Evolutionary conservation across 2,329 filamentous ascomycete genomes (phyloP), one percentile per base, ranked within the genome.

Genomic region (Trichophyton rubrum): DNA sequence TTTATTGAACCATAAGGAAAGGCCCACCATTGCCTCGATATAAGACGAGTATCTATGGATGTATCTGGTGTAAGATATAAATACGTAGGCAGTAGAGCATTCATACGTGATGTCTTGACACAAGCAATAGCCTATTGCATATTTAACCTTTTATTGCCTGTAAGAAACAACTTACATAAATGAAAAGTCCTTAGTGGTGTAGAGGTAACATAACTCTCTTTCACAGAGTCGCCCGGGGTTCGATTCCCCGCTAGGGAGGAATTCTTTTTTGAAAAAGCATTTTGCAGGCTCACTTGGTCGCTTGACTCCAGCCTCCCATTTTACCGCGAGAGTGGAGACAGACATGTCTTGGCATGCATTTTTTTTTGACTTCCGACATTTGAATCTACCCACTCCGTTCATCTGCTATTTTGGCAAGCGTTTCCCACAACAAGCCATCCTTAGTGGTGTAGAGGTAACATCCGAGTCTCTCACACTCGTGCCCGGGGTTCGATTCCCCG

Each of bases 401-500:
- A 43, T 43, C 40, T n/a, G 7, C 40, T 5, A 17, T 43, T 43
- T 43, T 17, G 45, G 9, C 45, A 8, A 51, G 17, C 22, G 1
- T 17, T 43, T 20, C 20, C 7, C n/a, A 20, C 55, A 41, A 43
- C 55, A 51, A 60, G 27, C 3, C 33, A 13, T 60, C 58, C 59
- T 55, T 60, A 60, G 59, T 60, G 59, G 59, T 60, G 59, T 60
- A 60, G 59, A 56, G 59, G 59, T 60, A 60, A 60, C 59, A 60
- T 60, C 59, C 49, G 49, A 56, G 35, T 60, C 59, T 60, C 55
- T 60, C 59, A 60, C 59, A 60, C 35, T 56, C 49, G 49, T 56
- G 59, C 59, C 59, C 59, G 47, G 59, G 59, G 59, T 60, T 60
- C 59, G 59, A 60, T 60, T 60, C 59, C 59, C 59, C 47, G 59